Evolutionary conservation across 176 grass and related monocot species (phyloP).

Genomic region (Calamus simplicifolius): DNA sequence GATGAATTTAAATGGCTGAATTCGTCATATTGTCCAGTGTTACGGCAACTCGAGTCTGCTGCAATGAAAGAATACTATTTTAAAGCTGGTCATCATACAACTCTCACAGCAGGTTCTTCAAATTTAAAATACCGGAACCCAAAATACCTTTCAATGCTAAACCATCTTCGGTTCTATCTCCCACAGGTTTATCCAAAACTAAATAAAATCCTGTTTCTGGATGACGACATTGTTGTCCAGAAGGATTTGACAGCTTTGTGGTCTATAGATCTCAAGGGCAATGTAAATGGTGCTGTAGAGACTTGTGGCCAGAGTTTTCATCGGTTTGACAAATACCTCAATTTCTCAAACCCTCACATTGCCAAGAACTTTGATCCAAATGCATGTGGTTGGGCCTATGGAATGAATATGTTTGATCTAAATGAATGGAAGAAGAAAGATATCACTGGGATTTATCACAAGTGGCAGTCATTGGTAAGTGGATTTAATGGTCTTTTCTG

Average conservation of each 20-base stretch:
- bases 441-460: constrained; percentile 99
- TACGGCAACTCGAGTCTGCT: too few species aligned
- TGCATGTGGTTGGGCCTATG: constrained; percentile 97
- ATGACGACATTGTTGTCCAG: constrained; percentile 99
- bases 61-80: too few species aligned
- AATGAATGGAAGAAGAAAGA: constrained; percentile 95
- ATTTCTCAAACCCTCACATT: constrained; percentile 98
- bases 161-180: constrained; percentile 95
- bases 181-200: constrained; percentile 92
- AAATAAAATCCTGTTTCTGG: constrained; percentile 95
- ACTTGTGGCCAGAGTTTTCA: constrained; percentile 97
- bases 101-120: constrained; percentile 71
- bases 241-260: constrained; percentile 98
- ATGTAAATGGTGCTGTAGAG: constrained; percentile 91
- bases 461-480: constrained; percentile 84
- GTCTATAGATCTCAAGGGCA: constrained; percentile 92
- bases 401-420: constrained; percentile 98
- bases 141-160: constrained; percentile 97
- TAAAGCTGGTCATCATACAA: constrained; percentile 46
- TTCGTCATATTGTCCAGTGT: too few species aligned
- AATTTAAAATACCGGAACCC: constrained; percentile 96
- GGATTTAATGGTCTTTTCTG: too few species aligned
- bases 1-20: too few species aligned
- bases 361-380: constrained; percentile 95
- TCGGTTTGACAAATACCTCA: constrained; percentile 97